Base-by-base conservation (phyloP, 1,139 yeast genomes). In the Hyphopichia fennica region DNA sequence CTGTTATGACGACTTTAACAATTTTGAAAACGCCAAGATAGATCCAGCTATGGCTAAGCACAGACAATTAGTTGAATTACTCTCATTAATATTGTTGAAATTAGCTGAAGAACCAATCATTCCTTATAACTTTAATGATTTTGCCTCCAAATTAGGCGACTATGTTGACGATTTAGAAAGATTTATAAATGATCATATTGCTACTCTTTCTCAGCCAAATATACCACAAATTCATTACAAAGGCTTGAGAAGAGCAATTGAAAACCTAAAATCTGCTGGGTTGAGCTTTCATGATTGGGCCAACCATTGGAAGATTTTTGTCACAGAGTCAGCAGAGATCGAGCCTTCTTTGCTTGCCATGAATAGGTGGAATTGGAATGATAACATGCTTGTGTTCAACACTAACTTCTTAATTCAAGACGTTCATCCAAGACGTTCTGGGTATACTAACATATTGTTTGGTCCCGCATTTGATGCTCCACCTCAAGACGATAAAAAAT, bases 341-440 rank as follows among this genome's bases (percentile, higher is more conserved):
- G 96, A 88, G 56, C 91, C 96, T 0, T 79, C 89, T 3, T 61
- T 85, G 37, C 67, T 86, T 43, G 77, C 91, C 0, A 76, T 82
- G 45, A 82, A 79, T 51, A 73, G 98, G 53, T 80, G 89, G 84
- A 79, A 79, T 46, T 86, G 95, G 89, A 91, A 91, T 63, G 75
- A 81, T 25, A 79, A 81, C 47, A 64, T 89, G 57, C 63, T 79
- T 15, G 63, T 67, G 15, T 72, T 88, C 43, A 87, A 83, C 49
- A 77, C 77, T 50, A 67, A 71, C 19, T 71, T 86, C 49, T 55
- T 83, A 20, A 64, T 70, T 16, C 63, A 70, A 3, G 69, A 63
- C 16, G 82, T 84, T 2, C 58, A 77, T 9, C 75, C 77, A 4
- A 58, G 65, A 5, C 72, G 96, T 37, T 71, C 79, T 17, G 91